Evolutionary conservation across 2,329 filamentous ascomycete species (phyloP), one percentile per base, ranked within the genome.

Genomic region (Diaporthe destruens): DNA sequence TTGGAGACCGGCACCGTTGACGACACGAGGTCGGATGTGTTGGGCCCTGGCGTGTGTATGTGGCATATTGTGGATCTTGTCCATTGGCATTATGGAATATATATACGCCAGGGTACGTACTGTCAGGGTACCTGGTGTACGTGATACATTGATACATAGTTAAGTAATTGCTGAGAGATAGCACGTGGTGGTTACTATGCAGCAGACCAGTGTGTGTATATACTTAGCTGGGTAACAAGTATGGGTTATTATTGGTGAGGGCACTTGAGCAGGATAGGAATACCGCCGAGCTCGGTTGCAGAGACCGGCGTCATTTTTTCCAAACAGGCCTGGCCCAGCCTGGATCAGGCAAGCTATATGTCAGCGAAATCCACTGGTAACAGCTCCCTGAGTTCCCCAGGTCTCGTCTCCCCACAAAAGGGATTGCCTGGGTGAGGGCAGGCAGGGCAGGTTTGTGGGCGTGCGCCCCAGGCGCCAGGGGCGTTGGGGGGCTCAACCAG

Each of bases 271-370:
- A 66, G 61, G 61, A 66, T 53, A 66, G 61, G 61, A 68, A 65
- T 51, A 25, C 47, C 61, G 59, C 70, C 70, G 70, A 71, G 61
- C 61, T 71, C 70, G 70, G 70, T 68, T 47, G 59, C 25, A 20
- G 47, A 25, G 14, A 53, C 53, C 53, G 51, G 47, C 61, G 57
- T 47, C 69, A 49, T 56, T 65, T 67, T 67, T 55, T 44, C 51
- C 69, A 56, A 42, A 23, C 59, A 32, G 49, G 25, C 36, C 63
- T 34, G 25, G 44, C 11, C 20, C 9, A 61, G 44, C 71, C 61
- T 69, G 49, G 61, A 1, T 59, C 55, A 56, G 57, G 51, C 57
- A 44, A 65, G n/a, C 69, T 47, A 51, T 39, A 54, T 44, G 44
- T 68, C 61, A 67, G 53, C 70, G 70, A 44, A 51, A 65, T 65